Evolutionary conservation across 306 rosid genomes (phyloP), one percentile per base, ranked within the genome.

Genomic region (Leucaena leucocephala): DNA sequence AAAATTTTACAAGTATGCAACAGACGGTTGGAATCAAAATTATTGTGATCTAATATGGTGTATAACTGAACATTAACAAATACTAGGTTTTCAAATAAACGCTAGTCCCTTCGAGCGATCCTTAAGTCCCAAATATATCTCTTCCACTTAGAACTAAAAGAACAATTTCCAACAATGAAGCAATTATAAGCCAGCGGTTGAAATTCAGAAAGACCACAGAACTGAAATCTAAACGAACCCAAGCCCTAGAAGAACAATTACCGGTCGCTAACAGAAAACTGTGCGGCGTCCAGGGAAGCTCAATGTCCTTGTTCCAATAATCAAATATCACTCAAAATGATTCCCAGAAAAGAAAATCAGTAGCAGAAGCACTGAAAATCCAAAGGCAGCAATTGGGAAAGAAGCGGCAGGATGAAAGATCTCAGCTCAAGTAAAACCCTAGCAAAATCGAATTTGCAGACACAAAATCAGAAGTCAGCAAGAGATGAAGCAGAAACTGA

Each of bases 371-470:
- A 55, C 21, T 2, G 77, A 57, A 34, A 73, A 38, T 7, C 34
- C 67, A 73, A 4, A 38, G n/a, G 65, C 63, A 49, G 39, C 62
- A 36, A 19, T 54, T 52, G 38, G 13, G 11, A 8, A 15, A 45
- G 61, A 71, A 50, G 62, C 46, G 34, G 35, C 65, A n/a, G n/a
- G 76, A 36, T 36, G 43, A 5, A 36, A 72, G 34, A 72, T 73
- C 77, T 16, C 39, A 73, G 78, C 68, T 19, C 15, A 74, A 57
- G 78, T 21, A 57, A 52, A 74, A 74, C 78, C 78, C 78, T 74
- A 74, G 68, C 68, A 21, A 40, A 55, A 15, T 52, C 58, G 58
- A 7, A 52, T 44, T 21, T 21, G 78, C 55, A 19, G 22, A 13
- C 40, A 36, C 39, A 4, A 57, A 57, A 57, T 55, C 68, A 14